Base-by-base conservation (phyloP, 1,139 yeast genomes). In the Hyphopichia burtonii region DNA sequence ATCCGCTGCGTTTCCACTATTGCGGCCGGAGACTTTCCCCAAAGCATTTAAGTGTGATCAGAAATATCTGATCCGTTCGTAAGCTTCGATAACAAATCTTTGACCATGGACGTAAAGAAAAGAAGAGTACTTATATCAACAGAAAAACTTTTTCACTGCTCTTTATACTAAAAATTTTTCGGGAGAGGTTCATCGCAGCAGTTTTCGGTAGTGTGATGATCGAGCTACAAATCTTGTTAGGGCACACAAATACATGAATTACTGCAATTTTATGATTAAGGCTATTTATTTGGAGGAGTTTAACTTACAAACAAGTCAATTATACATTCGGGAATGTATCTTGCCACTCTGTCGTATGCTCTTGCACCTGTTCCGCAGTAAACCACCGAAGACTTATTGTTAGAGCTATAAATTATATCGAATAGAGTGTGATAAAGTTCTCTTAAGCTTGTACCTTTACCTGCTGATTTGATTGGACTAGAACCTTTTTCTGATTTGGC, bases 21-120 rank as follows among this genome's bases (percentile, higher is more conserved):
- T 61, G 54, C 65, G 90, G 88, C 90, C 84, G 94, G 93, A 85
- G 94, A 86, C 94, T 86, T 86, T 86, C 93, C 94, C 94, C 93
- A 80, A 85, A 84, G 90, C 89, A 62, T 62, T 49, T 43, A 44
- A 20, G 34, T 9, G 18, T 31, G 52, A 61, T 55, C 54, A 46
- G 49, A 38, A 44, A 58, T n/a, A n/a, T 11, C 17, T 14, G 15
- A 15, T 67, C 81, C 74, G 75, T 81, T 53, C 74, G 91, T 68
- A 69, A 66, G 86, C 91, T 84, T 86, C 83, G 93, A 81, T 61
- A 82, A 82, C 90, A 85, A 84, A 82, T 85, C 88, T 84, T 84
- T 68, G 80, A 63, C 75, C 81, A 77, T 75, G 82, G 66, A 73
- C 74, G 79, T 72, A 56, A 60, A 55, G 71, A 62, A 61, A 39